These are phyloP conservation scores for Carex sylvatica DNA, from an alignment of 202 grass and related monocot species.

Conservation along the genomic window DNA sequence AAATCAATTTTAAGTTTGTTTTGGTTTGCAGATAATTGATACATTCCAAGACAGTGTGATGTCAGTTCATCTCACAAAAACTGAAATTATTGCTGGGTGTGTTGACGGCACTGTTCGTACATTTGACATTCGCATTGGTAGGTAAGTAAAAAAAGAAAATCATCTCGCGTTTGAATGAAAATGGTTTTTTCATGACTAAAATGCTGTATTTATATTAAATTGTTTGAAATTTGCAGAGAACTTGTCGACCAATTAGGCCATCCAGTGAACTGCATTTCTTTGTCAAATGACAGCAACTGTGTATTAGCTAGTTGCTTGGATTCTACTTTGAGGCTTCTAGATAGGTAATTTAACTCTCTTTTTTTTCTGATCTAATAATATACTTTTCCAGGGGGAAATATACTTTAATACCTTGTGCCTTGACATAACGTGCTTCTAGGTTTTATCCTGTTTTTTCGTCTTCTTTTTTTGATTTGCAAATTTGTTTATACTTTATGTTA, in stretches of 20 bases:
- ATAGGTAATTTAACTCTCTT: conserved; percentile 51
- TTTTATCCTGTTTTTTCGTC: background rate
- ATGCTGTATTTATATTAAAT: conserved; percentile 5
- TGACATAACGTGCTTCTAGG: background rate
- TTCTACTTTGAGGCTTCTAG: conserved; percentile 87
- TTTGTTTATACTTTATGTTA: background rate
- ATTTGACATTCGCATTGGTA: conserved; percentile 95
- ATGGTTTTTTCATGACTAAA: background rate
- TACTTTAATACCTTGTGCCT: background rate
- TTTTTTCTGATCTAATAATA: background rate
- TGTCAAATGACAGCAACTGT: conserved; percentile 92
- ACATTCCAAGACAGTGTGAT: conserved; percentile 97
- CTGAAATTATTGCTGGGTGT: conserved; percentile 94
- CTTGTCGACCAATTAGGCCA: conserved; percentile 79
- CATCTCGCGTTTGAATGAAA: background rate
- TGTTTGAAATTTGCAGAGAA: conserved; percentile 52
- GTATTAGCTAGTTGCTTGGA: conserved; percentile 88
- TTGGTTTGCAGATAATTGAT: conserved; percentile 66
- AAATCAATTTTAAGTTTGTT: conserved; percentile 19
- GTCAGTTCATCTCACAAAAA: conserved; percentile 79
- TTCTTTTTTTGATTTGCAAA: background rate
- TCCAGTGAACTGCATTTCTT: conserved; percentile 87
- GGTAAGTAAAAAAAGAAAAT: conserved; percentile 39
- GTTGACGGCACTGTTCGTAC: conserved; percentile 87
- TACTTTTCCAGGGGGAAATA: background rate